Conservation (phyloP, 768 basidiomycete species). For the Hortiboletus campestris region DNA sequence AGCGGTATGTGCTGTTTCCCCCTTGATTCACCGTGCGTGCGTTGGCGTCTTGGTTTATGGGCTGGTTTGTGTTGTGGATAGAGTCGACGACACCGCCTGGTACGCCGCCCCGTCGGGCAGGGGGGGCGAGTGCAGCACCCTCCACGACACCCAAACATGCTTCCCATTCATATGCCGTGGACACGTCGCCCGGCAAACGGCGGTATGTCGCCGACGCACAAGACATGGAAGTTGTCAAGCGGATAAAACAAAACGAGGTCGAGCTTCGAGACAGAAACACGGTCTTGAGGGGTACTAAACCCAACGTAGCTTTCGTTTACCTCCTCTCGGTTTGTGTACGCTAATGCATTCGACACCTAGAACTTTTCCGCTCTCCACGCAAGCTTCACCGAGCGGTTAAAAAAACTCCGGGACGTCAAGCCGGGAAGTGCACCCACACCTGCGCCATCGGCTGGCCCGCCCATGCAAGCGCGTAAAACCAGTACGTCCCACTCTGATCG, state of each 20-base stretch:
- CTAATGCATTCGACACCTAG: constrained; percentile 36
- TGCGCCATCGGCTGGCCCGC: constrained; percentile 35
- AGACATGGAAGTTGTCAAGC: constrained; percentile 85
- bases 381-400: constrained; percentile 72
- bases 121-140: constrained; percentile 11
- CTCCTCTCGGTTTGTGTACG: not conserved
- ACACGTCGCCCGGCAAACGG: constrained; percentile 57
- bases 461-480: constrained; percentile 62
- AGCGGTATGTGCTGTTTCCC: constrained; percentile 13
- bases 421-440: constrained; percentile 45
- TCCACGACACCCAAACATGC: constrained; percentile 25
- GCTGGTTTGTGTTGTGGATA: constrained; percentile 1
- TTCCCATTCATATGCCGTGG: constrained; percentile 23
- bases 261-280: constrained; percentile 81
- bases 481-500: constrained; percentile 41
- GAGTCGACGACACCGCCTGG: constrained; percentile 66
- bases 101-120: constrained; percentile 42
- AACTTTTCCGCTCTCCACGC: constrained; percentile 74
- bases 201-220: constrained; percentile 74
- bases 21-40: not conserved
- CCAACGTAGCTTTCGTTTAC: constrained; percentile 51
- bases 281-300: constrained; percentile 78
- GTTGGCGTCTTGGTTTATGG: not conserved
- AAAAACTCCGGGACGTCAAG: constrained; percentile 68
- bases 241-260: constrained; percentile 69